Percentiles rank a stretch among this genome's conserved stretches.
phyloP scores from a whole-genome alignment of 108 stramenopile genomes.

The Stephanodiscus minutulus region DNA sequence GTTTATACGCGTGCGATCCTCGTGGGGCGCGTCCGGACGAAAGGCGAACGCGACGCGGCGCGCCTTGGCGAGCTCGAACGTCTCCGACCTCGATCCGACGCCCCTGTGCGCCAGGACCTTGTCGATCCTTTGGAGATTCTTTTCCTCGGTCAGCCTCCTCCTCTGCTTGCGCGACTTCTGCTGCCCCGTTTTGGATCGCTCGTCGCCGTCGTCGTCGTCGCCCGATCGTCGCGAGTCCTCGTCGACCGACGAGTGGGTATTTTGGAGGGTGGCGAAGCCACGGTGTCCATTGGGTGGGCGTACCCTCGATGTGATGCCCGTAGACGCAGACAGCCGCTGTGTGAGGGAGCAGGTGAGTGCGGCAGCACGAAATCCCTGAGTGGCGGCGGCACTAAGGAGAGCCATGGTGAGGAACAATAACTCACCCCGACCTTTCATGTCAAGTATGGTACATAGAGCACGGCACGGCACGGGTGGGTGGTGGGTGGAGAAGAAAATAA shows the following conservation, averaged over 20 bases:
- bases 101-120: slow-evolving; percentile 83
- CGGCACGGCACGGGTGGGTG: no score
- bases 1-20: slow-evolving; percentile 27
- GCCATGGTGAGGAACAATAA: not conserved
- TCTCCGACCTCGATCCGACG: slow-evolving; percentile 65
- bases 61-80: slow-evolving; percentile 64
- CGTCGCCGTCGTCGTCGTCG: not conserved
- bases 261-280: not conserved
- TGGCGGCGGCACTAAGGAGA: not conserved
- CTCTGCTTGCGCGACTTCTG: slow-evolving; percentile 25
- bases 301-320: not conserved
- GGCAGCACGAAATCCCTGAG: not conserved
- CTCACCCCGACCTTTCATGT: no score
- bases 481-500: no score
- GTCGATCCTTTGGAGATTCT: slow-evolving; percentile 66
- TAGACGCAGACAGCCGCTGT: not conserved
- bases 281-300: not conserved
- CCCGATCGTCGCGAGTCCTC: not conserved
- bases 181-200: not conserved
- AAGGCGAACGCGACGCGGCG: slow-evolving; percentile 54
- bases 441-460: no score
- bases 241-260: not conserved
- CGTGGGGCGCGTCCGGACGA: slow-evolving; percentile 27
- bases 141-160: slow-evolving; percentile 30
- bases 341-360: not conserved